Evolutionary conservation across 1,284 basidiomycete species (phyloP).

Genomic region (Takashimella tepidaria): DNA sequence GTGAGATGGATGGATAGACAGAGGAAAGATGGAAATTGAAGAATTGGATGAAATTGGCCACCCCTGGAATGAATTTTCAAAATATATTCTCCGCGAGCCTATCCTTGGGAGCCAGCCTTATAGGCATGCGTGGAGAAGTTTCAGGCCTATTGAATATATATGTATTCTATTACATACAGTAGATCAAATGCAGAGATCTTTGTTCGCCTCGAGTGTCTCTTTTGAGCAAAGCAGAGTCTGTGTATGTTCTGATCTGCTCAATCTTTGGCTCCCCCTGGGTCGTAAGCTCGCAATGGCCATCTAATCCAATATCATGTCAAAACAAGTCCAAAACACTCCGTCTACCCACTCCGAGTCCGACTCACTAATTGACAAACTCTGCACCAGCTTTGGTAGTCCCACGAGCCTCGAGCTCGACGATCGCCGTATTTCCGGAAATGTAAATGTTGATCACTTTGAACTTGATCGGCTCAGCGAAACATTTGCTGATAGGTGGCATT

Average conservation of each 20-base stretch:
- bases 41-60: too few species aligned
- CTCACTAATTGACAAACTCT: background rate
- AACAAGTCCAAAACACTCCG: too few species aligned
- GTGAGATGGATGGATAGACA: background rate
- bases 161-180: too few species aligned
- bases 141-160: too few species aligned
- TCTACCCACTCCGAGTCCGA: too few species aligned
- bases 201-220: background rate
- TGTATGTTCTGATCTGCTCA: background rate
- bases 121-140: too few species aligned
- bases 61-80: too few species aligned
- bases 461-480: background rate
- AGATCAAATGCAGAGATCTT: too few species aligned
- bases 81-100: too few species aligned
- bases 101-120: too few species aligned
- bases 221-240: background rate
- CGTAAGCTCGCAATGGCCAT: background rate
- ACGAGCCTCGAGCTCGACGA: background rate
- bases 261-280: background rate
- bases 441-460: background rate
- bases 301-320: too few species aligned
- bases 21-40: too few species aligned
- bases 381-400: background rate
- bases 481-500: background rate
- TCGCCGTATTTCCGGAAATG: background rate